Evolutionary conservation across 1,284 basidiomycete species (phyloP).

Genomic region (Leccinum huronense): DNA sequence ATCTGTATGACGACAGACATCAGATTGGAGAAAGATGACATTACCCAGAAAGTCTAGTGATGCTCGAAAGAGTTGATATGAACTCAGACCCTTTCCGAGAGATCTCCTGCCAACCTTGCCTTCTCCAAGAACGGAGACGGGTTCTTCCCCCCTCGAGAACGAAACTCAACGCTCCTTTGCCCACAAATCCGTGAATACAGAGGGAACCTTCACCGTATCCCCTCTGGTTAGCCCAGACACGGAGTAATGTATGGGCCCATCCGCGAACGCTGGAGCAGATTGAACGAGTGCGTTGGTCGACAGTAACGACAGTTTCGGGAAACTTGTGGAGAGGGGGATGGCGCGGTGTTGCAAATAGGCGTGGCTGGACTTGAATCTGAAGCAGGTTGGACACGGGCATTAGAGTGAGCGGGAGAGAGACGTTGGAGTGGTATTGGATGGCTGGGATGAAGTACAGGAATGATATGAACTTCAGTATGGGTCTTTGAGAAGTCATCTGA

Average conservation of each 20-base stretch:
- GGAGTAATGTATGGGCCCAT: slow-evolving; percentile 75
- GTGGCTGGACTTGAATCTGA: slow-evolving; percentile 44
- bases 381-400: slow-evolving; percentile 51
- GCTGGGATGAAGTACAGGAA: slow-evolving; percentile 61
- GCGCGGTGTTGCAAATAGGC: slow-evolving; percentile 76
- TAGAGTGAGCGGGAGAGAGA: slow-evolving; percentile 76
- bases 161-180: slow-evolving; percentile 67
- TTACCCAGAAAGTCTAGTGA: slow-evolving; percentile 75
- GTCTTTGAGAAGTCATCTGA: slow-evolving; percentile 68
- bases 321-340: slow-evolving; percentile 60
- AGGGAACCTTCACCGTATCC: slow-evolving; percentile 64
- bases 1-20: slow-evolving; percentile 12
- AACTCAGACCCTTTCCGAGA: slow-evolving; percentile 73
- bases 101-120: slow-evolving; percentile 45
- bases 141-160: slow-evolving; percentile 70
- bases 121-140: slow-evolving; percentile 23
- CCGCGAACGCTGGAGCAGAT: slow-evolving; percentile 62
- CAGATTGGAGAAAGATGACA: slow-evolving; percentile 20
- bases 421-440: slow-evolving; percentile 63
- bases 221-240: slow-evolving; percentile 89
- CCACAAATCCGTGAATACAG: slow-evolving; percentile 69
- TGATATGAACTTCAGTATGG: slow-evolving; percentile 69
- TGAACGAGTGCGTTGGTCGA: slow-evolving; percentile 66
- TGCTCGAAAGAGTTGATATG: slow-evolving; percentile 85
- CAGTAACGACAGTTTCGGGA: slow-evolving; percentile 68